phyloP scores from a whole-genome alignment of 345 rosid genomes.

The Salix koriyanagi region DNA sequence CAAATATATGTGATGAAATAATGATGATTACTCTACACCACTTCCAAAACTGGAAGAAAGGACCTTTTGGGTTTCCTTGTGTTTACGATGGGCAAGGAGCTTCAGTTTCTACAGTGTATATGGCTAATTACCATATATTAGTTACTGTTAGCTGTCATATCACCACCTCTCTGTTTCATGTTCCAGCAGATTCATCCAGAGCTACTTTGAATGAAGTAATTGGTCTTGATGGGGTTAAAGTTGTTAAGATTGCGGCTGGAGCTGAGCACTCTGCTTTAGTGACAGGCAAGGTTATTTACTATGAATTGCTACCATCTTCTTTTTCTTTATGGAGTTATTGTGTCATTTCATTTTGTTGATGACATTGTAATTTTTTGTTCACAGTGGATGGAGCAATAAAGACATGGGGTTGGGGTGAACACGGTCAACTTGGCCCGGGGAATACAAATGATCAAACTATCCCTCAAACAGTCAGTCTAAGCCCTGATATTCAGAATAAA shows the following conservation, averaged over 20 bases:
- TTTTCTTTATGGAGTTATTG: not conserved
- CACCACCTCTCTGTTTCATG: not conserved
- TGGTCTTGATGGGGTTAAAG: conserved; percentile 40
- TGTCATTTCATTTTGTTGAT: not conserved
- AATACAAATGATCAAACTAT: conserved; percentile 47
- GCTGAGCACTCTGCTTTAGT: conserved; percentile 84
- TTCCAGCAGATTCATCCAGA: conserved; percentile 21
- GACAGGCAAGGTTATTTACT: conserved; percentile 42
- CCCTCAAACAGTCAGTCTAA: conserved; percentile 45
- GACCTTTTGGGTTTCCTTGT: not conserved
- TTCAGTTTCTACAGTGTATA: not conserved
- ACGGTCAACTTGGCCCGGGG: conserved; percentile 87
- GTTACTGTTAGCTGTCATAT: not conserved
- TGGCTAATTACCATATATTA: not conserved
- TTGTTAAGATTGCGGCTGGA: conserved; percentile 64
- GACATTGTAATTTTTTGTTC: not conserved
- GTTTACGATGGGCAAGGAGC: not conserved
- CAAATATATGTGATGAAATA: not conserved
- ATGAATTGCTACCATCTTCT: not conserved
- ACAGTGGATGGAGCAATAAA: conserved; percentile 58
- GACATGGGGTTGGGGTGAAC: conserved; percentile 99
- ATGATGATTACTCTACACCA: not conserved
- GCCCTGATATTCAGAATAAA: conserved; percentile 14
- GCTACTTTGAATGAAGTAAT: conserved; percentile 42
- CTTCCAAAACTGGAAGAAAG: not conserved